Base-by-base conservation (phyloP, 768 basidiomycete genomes). In the Imleria badia region DNA sequence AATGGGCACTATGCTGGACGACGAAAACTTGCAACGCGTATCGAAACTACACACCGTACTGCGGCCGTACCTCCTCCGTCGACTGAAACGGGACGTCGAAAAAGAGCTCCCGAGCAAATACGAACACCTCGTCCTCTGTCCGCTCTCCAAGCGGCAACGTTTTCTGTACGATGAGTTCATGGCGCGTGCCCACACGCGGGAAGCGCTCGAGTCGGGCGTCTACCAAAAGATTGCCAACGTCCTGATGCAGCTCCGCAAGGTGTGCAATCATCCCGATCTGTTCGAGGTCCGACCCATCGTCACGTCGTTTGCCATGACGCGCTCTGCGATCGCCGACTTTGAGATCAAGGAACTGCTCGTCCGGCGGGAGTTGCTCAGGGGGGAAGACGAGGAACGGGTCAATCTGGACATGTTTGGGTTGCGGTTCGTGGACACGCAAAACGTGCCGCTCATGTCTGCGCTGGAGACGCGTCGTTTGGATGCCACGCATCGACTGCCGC, bases 61-160 rank as follows among this genome's bases (percentile, higher is more conserved):
- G n/a, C 87, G 94, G 31, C 97, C 97, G 0, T 98, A 97, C 73
- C 82, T 98, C 19, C 84, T 98, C 12, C 87, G 97, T 13, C 85
- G 97, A n/a, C 79, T 98, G 54, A 98, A 99, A 70, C 85, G 89
- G n/a, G 95, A 98, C 65, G 97, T 99, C 15, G 94, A 98, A 74
- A 93, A 91, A 70, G 89, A 94, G 60, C 77, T 99, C 6, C 97
- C 97, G 1, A 92, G 87, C 73, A 97, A 97, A 66, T 91, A 82
- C 65, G 94, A 96, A 57, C 94, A 97, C 68, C 81, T 95, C 45
- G 83, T 94, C 19, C 78, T 95, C 36, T 95, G 94, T 62, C 85
- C 86, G 13, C 76, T 97, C 15, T 94, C 93, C 34, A 96, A 94
- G 66, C 81, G 94, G 12, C 94, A 97, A 62, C 86, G 94, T n/a